Evolutionary conservation across 148 eudicot species (phyloP), one percentile per base, ranked within the genome.

Genomic region (Euryodendron excelsum): DNA sequence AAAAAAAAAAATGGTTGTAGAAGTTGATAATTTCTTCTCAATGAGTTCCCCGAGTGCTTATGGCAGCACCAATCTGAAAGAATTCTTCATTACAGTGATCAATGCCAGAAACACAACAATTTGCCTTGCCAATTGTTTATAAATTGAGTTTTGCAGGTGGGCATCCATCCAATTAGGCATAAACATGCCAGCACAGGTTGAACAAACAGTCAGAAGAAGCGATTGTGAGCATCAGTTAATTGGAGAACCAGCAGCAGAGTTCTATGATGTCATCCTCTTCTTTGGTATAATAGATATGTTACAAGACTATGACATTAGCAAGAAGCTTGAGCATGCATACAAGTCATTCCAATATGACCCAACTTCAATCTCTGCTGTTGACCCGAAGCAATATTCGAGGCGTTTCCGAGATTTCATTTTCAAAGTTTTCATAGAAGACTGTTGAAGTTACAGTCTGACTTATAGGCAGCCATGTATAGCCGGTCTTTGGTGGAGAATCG

Each of bases 321-420:
- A 91, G 85, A 91, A 86, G 82, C 88, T 91, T n/a, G 94, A 91
- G 79, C 94, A 91, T 67, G n/a, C n/a, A n/a, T n/a, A n/a, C n/a
- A n/a, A n/a, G n/a, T n/a, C n/a, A n/a, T n/a, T n/a, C n/a, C n/a
- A 91, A 28, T 83, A 84, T 62, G 94, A 91, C 75, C 83, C 94
- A n/a, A 89, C 87, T 59, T 89, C 92, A n/a, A 91, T 91, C 62
- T 91, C 94, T 10, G 89, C 94, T 0, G 94, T 91, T 12, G 94
- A 91, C 81, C 94, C 94, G 31, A 87, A 79, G 79, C 94, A 87
- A 25, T 91, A 91, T 77, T 89, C 94, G 0, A 89, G 78, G 69
- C 89, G 94, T 47, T 91, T n/a, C n/a, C n/a, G n/a, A n/a, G n/a
- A n/a, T n/a, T n/a, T n/a, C n/a, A n/a, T n/a, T n/a, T n/a, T n/a